Conservation (phyloP, 2,329 filamentous ascomycete genomes). For the Penicillium sp. region DNA sequence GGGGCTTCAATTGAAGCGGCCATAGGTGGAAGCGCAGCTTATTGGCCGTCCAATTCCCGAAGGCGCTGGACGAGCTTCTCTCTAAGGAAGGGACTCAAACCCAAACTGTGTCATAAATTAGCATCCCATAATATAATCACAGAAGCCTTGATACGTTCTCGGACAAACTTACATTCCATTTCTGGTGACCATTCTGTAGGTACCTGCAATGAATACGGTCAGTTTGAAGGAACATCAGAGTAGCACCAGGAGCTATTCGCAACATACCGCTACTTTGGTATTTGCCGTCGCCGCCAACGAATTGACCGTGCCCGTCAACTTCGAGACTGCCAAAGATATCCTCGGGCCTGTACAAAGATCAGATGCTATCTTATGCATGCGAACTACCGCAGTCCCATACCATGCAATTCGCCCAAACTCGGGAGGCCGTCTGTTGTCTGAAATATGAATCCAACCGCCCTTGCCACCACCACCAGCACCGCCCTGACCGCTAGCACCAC, state of each 20-base stretch:
- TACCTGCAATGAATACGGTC: conserved; percentile 42
- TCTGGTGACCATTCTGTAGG: conserved; percentile 63
- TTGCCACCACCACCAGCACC: conserved; percentile 61
- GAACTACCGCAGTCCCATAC: conserved; percentile 31
- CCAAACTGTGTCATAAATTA: conserved; percentile 45
- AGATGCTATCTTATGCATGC: conserved; percentile 1
- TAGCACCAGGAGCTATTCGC: too few species aligned
- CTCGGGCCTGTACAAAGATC: conserved; percentile 53
- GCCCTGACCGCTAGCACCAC: conserved; percentile 62
- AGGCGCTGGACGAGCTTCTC: conserved; percentile 55
- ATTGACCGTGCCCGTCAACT: conserved; percentile 61
- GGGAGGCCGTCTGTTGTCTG: conserved; percentile 61
- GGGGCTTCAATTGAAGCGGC: background rate
- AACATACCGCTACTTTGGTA: conserved; percentile 61
- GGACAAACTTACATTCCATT: conserved; percentile 58
- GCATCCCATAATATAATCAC: conserved; percentile 9
- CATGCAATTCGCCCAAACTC: conserved; percentile 67
- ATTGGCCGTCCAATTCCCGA: conserved; percentile 38
- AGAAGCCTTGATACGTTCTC: too few species aligned
- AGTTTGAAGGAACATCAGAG: conserved; percentile 11
- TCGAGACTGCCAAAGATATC: conserved; percentile 69
- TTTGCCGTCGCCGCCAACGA: conserved; percentile 59
- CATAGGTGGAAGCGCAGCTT: background rate
- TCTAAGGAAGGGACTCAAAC: conserved; percentile 53
- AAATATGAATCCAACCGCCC: conserved; percentile 67